These are phyloP conservation scores for Venturiaceae sp. DNA, from an alignment of 2,329 filamentous ascomycete species.

Conservation along the genomic window DNA sequence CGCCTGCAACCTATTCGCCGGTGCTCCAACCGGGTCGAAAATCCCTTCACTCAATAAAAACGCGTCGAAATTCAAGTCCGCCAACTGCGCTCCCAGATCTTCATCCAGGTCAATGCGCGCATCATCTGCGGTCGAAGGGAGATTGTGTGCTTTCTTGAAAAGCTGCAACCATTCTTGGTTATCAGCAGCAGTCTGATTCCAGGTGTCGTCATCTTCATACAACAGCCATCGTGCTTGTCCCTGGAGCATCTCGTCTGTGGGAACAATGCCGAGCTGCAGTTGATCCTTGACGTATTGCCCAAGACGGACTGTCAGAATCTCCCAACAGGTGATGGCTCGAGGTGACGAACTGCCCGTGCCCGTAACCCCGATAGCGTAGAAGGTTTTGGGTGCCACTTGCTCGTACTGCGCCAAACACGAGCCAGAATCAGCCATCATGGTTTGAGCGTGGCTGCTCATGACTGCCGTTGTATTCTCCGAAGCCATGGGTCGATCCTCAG, in stretches of 20 bases:
- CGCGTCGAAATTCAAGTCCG: neutral
- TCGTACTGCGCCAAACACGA: neutral
- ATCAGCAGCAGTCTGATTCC: slow-evolving; percentile 33
- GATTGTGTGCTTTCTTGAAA: slow-evolving; percentile 11
- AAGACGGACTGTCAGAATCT: slow-evolving; percentile 36
- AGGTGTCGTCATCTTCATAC: slow-evolving; percentile 38
- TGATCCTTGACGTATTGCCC: slow-evolving; percentile 33
- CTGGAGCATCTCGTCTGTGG: slow-evolving; percentile 42
- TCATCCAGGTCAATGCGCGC: slow-evolving; percentile 6
- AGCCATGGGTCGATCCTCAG: neutral
- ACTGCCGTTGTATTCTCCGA: neutral
- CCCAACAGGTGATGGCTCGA: slow-evolving; percentile 34
- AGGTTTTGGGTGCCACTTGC: neutral
- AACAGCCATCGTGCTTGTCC: slow-evolving; percentile 35
- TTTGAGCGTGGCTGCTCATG: neutral
- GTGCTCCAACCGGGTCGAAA: neutral
- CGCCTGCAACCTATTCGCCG: neutral
- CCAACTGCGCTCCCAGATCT: slow-evolving; percentile 8
- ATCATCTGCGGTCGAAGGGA: slow-evolving; percentile 1
- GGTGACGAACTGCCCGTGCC: slow-evolving; percentile 5
- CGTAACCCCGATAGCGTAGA: neutral
- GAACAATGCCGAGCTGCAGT: slow-evolving; percentile 23
- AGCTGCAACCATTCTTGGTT: slow-evolving; percentile 16
- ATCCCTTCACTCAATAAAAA: neutral
- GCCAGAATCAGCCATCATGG: neutral